Percentiles rank a stretch among this genome's conserved stretches.
These are phyloP conservation scores for Penicillium crustosum DNA, from an alignment of 2,329 filamentous ascomycete species.

Conservation along the genomic window DNA sequence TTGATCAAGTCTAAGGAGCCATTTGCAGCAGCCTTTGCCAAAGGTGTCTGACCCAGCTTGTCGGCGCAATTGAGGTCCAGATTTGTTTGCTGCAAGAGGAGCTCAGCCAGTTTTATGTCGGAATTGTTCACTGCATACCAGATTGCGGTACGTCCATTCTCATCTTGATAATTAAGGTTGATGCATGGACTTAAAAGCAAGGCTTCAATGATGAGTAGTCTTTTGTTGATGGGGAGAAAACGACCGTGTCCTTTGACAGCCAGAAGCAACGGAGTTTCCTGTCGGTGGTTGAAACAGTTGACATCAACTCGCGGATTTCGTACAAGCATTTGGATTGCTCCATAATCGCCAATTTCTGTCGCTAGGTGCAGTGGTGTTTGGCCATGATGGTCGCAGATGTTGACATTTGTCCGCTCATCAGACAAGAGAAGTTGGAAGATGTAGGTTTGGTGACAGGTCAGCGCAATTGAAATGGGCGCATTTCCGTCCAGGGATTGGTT, in stretches of 20 bases:
- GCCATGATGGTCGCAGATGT: constrained; percentile 2
- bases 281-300: not conserved
- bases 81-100: not conserved
- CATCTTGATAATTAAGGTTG: not conserved
- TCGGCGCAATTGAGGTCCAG: not conserved
- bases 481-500: not conserved
- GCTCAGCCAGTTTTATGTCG: not conserved
- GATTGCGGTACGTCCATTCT: not conserved
- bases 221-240: not conserved
- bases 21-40: not conserved
- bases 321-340: constrained; percentile 1
- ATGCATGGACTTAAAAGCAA: not conserved
- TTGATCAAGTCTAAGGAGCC: constrained; percentile 1
- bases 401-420: not conserved
- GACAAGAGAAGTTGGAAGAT: constrained; percentile 1
- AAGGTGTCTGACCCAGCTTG: not conserved
- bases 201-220: not conserved
- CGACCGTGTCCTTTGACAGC: not conserved
- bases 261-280: constrained; percentile 2
- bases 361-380: not conserved
- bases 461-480: not conserved
- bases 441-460: not conserved
- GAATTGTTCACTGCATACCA: not conserved
- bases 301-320: not conserved
- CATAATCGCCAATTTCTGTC: constrained; percentile 2